phyloP scores from a whole-genome alignment of 2,329 filamentous ascomycete species.

The Pseudocercospora macadamiae region DNA sequence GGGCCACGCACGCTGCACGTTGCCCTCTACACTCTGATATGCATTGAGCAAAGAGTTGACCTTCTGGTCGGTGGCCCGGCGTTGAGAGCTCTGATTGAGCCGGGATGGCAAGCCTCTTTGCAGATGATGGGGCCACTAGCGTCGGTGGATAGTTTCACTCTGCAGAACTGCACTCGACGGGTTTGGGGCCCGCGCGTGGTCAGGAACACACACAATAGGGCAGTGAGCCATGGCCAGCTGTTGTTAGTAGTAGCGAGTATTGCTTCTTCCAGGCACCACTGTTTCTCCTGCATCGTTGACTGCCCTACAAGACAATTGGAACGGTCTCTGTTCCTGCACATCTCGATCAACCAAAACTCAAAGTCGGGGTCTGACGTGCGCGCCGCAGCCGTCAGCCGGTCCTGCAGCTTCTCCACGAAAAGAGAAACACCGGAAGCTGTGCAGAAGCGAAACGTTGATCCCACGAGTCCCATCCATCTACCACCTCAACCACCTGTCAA shows the following conservation, averaged over 20 bases:
- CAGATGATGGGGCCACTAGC: conserved; percentile 3
- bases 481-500: conserved; percentile 4
- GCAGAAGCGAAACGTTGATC: not conserved
- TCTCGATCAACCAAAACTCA: not conserved
- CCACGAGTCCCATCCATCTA: not conserved
- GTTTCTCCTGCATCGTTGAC: too few relatives aligned
- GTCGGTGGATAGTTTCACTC: not conserved
- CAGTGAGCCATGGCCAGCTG: too few relatives aligned
- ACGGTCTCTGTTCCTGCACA: not conserved
- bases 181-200: not conserved
- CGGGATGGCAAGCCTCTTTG: not conserved
- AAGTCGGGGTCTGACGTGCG: conserved; percentile 2
- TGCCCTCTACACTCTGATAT: conserved; percentile 1
- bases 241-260: too few relatives aligned
- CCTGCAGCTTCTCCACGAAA: conserved; percentile 5
- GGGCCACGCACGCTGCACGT: not conserved
- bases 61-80: not conserved
- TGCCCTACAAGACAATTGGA: not conserved
- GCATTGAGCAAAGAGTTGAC: not conserved
- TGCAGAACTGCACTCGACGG: not conserved
- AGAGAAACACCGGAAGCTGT: not conserved
- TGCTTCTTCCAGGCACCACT: too few relatives aligned
- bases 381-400: not conserved
- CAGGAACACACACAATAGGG: not conserved
- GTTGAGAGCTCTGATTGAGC: conserved; percentile 1